Evolutionary conservation across 441 rosid genomes (phyloP), one percentile per base, ranked within the genome.

Genomic region (Biscutella laevigata): DNA sequence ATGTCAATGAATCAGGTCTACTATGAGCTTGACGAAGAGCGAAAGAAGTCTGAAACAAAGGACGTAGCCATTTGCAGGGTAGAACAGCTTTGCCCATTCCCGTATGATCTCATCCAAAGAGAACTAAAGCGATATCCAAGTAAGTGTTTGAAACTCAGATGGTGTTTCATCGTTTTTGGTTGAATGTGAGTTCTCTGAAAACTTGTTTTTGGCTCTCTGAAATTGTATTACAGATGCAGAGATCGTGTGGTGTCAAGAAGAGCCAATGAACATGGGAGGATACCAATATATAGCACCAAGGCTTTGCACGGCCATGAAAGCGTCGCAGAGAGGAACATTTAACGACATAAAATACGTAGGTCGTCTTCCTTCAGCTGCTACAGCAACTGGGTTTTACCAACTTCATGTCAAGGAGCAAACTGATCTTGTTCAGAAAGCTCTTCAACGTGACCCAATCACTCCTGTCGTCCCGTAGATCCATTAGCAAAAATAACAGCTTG

Each of bases 161-260:
- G 16, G 35, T 41, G 27, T 33, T 9, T 7, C 0, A 5, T 9
- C n/a, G 13, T 1, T 32, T 13, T 9, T 16, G 8, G 6, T 55
- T 30, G 24, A 9, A 4, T 19, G 11, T 19, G 27, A 2, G 1
- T 15, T 16, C 21, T n/a, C 20, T 40, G 36, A 32, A 40, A 44
- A 6, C 19, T 25, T 56, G 35, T 68, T 19, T 30, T 29, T 37
- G 30, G n/a, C n/a, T n/a, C n/a, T n/a, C n/a, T n/a, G n/a, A n/a
- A n/a, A n/a, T n/a, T 35, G 43, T 22, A 11, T 56, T 60, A 38
- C 61, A 90, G 96, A 86, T 69, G 95, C 98, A 0, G 96, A 88
- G 80, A 71, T 88, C 2, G 94, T 88, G 20, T 92, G 98, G 98
- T 84, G 94, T 80, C 98, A 92, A 74, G 98, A 92, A 71, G 98